Percentiles rank a stretch among this genome's conserved stretches.
Evolutionary conservation across 75 land plant genomes (phyloP).

Genomic region (Ceratopteris richardii): DNA sequence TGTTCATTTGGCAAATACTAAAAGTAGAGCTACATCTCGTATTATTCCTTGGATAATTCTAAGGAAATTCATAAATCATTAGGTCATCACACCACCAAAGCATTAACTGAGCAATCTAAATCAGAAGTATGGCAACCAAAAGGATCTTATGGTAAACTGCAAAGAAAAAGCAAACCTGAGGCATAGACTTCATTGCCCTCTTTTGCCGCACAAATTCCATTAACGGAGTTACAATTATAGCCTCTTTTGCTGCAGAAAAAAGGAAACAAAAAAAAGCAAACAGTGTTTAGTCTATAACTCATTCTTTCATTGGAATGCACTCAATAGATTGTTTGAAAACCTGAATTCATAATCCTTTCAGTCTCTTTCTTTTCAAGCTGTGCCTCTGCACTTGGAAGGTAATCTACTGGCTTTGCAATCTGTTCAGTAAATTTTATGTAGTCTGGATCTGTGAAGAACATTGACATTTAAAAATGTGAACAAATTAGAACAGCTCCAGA

Average conservation of each 20-base stretch:
- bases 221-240: constrained; percentile 69
- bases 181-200: constrained; percentile 66
- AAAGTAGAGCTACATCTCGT: too few species aligned
- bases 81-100: too few species aligned
- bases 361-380: constrained; percentile 90
- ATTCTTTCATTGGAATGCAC: too few species aligned
- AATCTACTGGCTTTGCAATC: constrained; percentile 66
- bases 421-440: constrained; percentile 77
- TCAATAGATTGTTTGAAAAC: neutral
- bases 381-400: constrained; percentile 92
- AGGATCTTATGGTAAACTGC: too few species aligned
- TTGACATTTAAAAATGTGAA: neutral
- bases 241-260: constrained; percentile 38
- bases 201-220: constrained; percentile 88
- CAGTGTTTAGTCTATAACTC: too few species aligned
- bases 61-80: too few species aligned
- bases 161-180: constrained; percentile 39
- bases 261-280: neutral
- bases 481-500: too few species aligned
- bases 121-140: too few species aligned
- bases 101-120: too few species aligned
- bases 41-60: too few species aligned
- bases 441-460: constrained; percentile 58
- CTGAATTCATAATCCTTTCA: constrained; percentile 23
- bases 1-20: too few species aligned